phyloP scores from a whole-genome alignment of 2,329 filamentous ascomycete species.

The Microdochium bolleyi region DNA sequence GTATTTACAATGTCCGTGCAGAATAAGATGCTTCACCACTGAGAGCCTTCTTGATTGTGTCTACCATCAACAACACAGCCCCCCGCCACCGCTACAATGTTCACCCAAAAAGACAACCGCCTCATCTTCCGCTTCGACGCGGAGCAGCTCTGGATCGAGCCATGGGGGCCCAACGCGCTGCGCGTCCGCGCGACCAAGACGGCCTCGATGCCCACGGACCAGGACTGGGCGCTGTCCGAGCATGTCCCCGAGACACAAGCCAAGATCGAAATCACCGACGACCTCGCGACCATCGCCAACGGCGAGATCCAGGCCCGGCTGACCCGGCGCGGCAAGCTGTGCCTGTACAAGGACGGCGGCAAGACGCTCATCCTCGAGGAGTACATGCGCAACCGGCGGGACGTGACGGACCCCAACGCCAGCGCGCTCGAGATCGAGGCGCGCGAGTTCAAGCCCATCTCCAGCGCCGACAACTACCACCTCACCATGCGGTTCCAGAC shows the following conservation, averaged over 20 bases:
- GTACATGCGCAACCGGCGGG: constrained; percentile 38
- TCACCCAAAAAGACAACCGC: constrained; percentile 10
- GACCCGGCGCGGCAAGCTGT: constrained; percentile 35
- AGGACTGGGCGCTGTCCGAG: constrained; percentile 31
- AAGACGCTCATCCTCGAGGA: constrained; percentile 39
- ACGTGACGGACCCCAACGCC: constrained; percentile 48
- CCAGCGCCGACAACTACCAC: constrained; percentile 44
- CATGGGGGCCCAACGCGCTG: constrained; percentile 39
- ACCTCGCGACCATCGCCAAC: constrained; percentile 35
- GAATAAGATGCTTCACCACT: no score
- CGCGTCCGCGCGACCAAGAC: constrained; percentile 37
- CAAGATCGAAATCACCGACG: constrained; percentile 36
- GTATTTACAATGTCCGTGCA: no score
- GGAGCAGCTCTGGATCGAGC: constrained; percentile 37
- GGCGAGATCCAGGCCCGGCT: not conserved
- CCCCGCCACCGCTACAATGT: constrained; percentile 7
- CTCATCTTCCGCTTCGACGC: constrained; percentile 25
- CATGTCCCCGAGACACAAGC: constrained; percentile 8
- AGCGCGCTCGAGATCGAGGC: constrained; percentile 48
- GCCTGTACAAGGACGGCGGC: constrained; percentile 31
- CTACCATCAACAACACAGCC: not conserved
- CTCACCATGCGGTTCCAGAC: constrained; percentile 49
- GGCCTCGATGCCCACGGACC: constrained; percentile 18
- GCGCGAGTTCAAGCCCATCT: constrained; percentile 47
- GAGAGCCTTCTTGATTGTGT: no score